These are phyloP conservation scores for Cyclotella choctawhatcheeana DNA, from an alignment of 108 stramenopile species.

Conservation along the genomic window DNA sequence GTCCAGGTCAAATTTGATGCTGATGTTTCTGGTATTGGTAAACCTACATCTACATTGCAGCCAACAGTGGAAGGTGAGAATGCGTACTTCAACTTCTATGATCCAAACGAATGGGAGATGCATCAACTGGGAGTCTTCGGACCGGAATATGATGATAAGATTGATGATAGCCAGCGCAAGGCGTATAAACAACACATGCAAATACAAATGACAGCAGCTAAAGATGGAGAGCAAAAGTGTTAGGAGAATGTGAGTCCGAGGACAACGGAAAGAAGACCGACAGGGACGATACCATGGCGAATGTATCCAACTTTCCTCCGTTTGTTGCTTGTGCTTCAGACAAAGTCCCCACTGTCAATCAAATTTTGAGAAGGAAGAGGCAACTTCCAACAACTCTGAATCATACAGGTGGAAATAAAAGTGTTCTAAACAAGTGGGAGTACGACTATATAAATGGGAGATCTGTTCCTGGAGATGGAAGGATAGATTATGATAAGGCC, in stretches of 20 bases:
- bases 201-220: conserved; percentile 53
- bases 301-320: conserved; percentile 39
- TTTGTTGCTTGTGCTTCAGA: conserved; percentile 50
- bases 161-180: conserved; percentile 28
- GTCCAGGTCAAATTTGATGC: conserved; percentile 47
- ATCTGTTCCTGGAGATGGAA: conserved; percentile 56
- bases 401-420: conserved; percentile 13
- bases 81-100: conserved; percentile 55
- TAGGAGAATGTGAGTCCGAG: conserved; percentile 33
- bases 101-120: conserved; percentile 57
- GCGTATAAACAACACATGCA: conserved; percentile 56
- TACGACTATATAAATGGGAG: conserved; percentile 59
- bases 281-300: not conserved
- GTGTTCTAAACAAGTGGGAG: conserved; percentile 37
- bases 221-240: conserved; percentile 44
- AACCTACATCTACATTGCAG: conserved; percentile 27
- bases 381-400: conserved; percentile 7
- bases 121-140: conserved; percentile 58
- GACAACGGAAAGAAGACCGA: conserved; percentile 11
- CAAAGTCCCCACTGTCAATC: conserved; percentile 57
- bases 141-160: conserved; percentile 44
- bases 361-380: conserved; percentile 52
- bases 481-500: conserved; percentile 60
- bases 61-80: conserved; percentile 39
- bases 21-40: conserved; percentile 54